Evolutionary conservation across 2,329 filamentous ascomycete genomes (phyloP).

Genomic region (Chaetomium olivaceum): DNA sequence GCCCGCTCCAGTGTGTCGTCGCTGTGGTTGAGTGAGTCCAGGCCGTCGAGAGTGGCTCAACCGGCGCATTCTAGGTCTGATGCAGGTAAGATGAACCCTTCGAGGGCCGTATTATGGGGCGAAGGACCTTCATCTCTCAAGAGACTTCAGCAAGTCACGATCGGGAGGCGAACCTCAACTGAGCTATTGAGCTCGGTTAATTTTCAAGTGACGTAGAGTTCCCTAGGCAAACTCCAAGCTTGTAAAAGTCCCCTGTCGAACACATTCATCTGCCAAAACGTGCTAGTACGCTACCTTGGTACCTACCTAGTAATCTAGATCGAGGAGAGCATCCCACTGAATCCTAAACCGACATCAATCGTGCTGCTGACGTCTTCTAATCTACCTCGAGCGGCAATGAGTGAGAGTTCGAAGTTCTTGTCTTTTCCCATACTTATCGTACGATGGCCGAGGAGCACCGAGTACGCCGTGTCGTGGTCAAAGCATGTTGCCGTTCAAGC

Average conservation of each 20-base stretch:
- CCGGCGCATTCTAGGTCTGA: background rate
- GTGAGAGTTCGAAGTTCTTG: background rate
- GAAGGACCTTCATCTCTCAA: background rate
- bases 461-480: background rate
- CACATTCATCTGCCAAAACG: background rate
- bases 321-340: background rate
- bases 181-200: background rate
- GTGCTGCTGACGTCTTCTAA: background rate
- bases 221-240: background rate
- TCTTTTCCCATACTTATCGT: background rate
- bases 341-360: background rate
- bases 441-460: background rate
- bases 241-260: background rate
- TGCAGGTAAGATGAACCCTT: background rate
- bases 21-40: background rate
- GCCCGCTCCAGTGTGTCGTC: background rate
- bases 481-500: background rate
- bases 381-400: background rate
- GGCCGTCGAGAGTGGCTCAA: background rate
- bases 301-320: too few relatives aligned
- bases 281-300: too few relatives aligned
- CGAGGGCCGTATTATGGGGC: too few relatives aligned
- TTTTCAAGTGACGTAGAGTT: background rate
- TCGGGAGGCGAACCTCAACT: background rate
- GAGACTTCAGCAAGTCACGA: background rate